Percentiles rank a stretch among this genome's conserved stretches.
Conservation (phyloP, 805 yeast genomes). For the Clavispora phyllophila region DNA sequence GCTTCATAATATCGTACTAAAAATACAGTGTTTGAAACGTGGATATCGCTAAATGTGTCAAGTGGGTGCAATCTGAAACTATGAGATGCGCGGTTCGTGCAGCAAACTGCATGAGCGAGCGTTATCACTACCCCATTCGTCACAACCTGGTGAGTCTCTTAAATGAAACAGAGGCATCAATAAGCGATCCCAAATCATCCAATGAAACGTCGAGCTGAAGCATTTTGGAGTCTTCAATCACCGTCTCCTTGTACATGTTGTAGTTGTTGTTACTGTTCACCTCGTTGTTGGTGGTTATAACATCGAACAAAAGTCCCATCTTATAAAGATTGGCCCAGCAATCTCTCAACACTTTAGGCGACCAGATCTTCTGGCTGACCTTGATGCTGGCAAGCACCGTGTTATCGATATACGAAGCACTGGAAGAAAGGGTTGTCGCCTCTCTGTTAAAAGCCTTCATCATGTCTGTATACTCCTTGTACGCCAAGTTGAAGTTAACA, state of each 20-base stretch:
- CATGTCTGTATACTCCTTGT: constrained; percentile 66
- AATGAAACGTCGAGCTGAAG: constrained; percentile 48
- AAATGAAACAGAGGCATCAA: constrained; percentile 10
- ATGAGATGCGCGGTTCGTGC: constrained; percentile 2
- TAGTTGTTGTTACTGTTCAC: constrained; percentile 26
- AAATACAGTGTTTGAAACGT: background rate
- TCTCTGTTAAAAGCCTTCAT: constrained; percentile 41
- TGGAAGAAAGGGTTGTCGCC: constrained; percentile 19
- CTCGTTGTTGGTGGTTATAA: constrained; percentile 38
- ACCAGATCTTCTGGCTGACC: constrained; percentile 50
- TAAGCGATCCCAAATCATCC: constrained; percentile 41
- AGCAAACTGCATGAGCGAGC: background rate
- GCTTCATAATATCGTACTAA: background rate
- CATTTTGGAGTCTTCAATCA: constrained; percentile 43
- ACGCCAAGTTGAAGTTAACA: constrained; percentile 73
- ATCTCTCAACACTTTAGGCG: constrained; percentile 52
- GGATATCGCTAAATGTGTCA: background rate
- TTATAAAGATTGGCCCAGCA: constrained; percentile 71
- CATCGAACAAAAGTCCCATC: constrained; percentile 50
- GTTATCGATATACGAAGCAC: constrained; percentile 34
- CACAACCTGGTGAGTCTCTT: constrained; percentile 12
- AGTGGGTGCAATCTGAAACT: background rate
- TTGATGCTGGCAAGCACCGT: constrained; percentile 28
- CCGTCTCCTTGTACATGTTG: constrained; percentile 25
- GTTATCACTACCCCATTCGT: background rate